These are phyloP conservation scores for Populus simonii DNA, from an alignment of 345 rosid species.

Conservation along the genomic window DNA sequence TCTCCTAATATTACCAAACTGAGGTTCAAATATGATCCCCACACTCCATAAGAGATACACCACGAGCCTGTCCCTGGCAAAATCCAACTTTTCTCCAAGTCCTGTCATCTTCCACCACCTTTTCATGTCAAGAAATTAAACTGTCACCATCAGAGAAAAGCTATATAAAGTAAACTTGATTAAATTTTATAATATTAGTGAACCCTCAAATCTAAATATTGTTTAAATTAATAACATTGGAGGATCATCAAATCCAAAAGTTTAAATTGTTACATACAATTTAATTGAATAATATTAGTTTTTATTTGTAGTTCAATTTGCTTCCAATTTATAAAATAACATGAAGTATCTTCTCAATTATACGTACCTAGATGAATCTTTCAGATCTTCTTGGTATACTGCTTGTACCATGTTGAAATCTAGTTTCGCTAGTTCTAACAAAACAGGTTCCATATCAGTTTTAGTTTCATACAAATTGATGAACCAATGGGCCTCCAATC, in stretches of 20 bases:
- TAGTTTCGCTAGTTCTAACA: constrained; percentile 35
- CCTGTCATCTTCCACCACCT: constrained; percentile 1
- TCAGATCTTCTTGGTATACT: constrained; percentile 36
- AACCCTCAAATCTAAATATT: too few relatives aligned
- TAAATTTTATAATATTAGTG: neutral
- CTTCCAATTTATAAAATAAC: too few relatives aligned
- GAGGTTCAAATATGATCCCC: neutral
- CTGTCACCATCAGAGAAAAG: neutral
- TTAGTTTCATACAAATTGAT: constrained; percentile 28
- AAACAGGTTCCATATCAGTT: constrained; percentile 11
- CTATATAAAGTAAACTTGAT: neutral
- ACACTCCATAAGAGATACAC: constrained; percentile 5
- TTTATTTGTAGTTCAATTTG: too few relatives aligned
- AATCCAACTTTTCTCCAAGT: constrained; percentile 4
- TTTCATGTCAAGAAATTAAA: neutral
- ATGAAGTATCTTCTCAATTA: too few relatives aligned
- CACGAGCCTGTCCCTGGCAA: constrained; percentile 8
- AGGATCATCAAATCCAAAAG: too few relatives aligned
- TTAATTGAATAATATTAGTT: too few relatives aligned
- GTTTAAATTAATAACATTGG: too few relatives aligned
- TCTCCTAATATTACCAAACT: constrained; percentile 1
- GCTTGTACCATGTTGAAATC: constrained; percentile 35
- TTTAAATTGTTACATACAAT: too few relatives aligned
- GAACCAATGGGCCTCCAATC: constrained; percentile 35
- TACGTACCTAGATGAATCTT: constrained; percentile 21